Conservation (phyloP, 163 green algal genomes). For the Scenedesmus sp. region DNA sequence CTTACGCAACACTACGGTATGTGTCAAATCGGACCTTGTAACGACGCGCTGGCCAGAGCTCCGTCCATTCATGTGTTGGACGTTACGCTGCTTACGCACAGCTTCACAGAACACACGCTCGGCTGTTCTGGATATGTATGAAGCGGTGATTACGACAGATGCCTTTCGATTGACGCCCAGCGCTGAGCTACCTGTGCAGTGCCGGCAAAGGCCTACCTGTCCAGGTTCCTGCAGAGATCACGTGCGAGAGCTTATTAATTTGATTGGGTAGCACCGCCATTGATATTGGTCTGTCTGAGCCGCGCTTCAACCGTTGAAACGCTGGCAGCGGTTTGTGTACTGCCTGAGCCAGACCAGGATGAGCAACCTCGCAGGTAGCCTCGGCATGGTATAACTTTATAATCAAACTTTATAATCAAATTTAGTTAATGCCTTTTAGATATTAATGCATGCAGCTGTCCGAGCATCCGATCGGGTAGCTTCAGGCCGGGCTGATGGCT, state of each 20-base stretch:
- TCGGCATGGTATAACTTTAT: not conserved
- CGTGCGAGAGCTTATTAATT: not conserved
- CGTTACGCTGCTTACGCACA: not conserved
- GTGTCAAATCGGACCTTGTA: not conserved
- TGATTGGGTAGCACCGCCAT: too few relatives aligned
- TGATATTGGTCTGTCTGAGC: not conserved
- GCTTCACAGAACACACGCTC: too few relatives aligned
- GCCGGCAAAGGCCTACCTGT: not conserved
- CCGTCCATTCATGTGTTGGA: not conserved
- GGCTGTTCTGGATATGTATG: too few relatives aligned
- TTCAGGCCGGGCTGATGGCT: too few relatives aligned
- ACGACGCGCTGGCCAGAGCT: not conserved
- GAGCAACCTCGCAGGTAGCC: not conserved
- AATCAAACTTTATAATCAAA: not conserved
- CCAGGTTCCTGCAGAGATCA: not conserved
- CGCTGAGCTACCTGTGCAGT: too few relatives aligned
- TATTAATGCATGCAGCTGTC: not conserved
- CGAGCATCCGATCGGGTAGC: too few relatives aligned
- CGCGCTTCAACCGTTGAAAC: not conserved
- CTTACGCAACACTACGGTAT: too few relatives aligned
- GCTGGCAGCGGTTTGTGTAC: not conserved
- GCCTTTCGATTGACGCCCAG: not conserved
- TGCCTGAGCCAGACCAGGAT: not conserved
- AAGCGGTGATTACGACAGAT: not conserved
- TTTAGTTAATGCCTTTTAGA: too few relatives aligned